Evolutionary conservation across 495 filamentous ascomycete species (phyloP).

Genomic region (Chaetomium cochliodes): DNA sequence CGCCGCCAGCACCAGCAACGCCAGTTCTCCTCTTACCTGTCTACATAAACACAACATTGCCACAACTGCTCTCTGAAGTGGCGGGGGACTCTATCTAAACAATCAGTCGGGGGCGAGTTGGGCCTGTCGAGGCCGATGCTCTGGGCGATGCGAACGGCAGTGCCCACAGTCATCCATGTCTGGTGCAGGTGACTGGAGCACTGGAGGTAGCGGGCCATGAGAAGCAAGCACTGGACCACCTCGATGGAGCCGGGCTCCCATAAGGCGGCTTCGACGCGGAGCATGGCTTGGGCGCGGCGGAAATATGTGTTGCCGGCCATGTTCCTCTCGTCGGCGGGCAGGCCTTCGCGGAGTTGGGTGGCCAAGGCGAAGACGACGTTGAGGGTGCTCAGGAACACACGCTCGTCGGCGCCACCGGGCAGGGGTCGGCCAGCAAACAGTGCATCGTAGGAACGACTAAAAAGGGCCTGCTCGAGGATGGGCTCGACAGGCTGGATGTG

Average conservation of each 20-base stretch:
- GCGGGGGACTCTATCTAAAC: not conserved
- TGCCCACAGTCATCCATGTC: constrained; percentile 8
- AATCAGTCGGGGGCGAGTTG: not conserved
- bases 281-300: constrained; percentile 1
- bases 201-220: constrained; percentile 6
- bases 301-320: not conserved
- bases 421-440: not conserved
- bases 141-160: constrained; percentile 6
- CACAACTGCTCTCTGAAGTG: not conserved
- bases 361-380: constrained; percentile 9
- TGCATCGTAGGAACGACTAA: not conserved
- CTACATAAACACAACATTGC: constrained; percentile 7
- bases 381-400: constrained; percentile 1
- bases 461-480: not conserved
- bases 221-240: constrained; percentile 7
- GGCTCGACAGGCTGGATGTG: not conserved
- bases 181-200: constrained; percentile 4
- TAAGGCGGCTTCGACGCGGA: not conserved
- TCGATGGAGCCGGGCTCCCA: constrained; percentile 6
- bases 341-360: not conserved
- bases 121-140: constrained; percentile 2
- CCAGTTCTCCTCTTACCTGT: not conserved
- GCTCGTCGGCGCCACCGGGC: constrained; percentile 1
- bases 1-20: not conserved
- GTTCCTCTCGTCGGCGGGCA: not conserved